Evolutionary conservation across 1,139 yeast genomes (phyloP), one percentile per base, ranked within the genome.

Genomic region (Taiozyma onychis): DNA sequence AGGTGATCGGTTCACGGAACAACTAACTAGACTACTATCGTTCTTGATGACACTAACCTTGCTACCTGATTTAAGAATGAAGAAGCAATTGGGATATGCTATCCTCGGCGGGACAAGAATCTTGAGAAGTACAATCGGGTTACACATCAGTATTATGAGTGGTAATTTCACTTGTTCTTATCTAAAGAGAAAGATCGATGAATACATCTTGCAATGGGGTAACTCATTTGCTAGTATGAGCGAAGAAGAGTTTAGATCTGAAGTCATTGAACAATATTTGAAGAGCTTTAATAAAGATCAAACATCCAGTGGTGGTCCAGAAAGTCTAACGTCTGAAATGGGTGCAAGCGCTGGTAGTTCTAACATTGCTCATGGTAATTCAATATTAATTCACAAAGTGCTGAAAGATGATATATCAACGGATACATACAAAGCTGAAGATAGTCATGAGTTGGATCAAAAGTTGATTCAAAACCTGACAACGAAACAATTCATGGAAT

Each of bases 31-130:
- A 22, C 61, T 84, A 8, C 51, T 79, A 0, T 73, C 79, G 0
- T 78, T 70, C 57, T 51, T 77, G 22, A 59, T 83, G 55, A 66
- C 75, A 0, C 57, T 69, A 9, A 64, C 70, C 7, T 67, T 78
- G n/a, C 64, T 67, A 1, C 64, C 72, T 4, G 79, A 76, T 50
- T 65, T 84, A 22, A 67, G 89, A 56, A 71, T 70, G 22, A 74
- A 73, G 51, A 74, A 72, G 49, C 85, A 81, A 57, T 66, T 85
- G 46, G 89, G 88, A 0, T 83, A 83, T 60, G 69, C 74, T 8
- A 78, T 82, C 0, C 55, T 74, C 6, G 76, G 81, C 43, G 88
- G 88, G 0, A 51, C 74, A n/a, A 67, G 85, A 54, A 59, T 76
- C 1, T 65, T 79, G 39, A 66, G 82, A 49, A 69, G 73, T 21